Evolutionary conservation across 2,329 filamentous ascomycete genomes (phyloP).

Genomic region (Alternaria arbusti): DNA sequence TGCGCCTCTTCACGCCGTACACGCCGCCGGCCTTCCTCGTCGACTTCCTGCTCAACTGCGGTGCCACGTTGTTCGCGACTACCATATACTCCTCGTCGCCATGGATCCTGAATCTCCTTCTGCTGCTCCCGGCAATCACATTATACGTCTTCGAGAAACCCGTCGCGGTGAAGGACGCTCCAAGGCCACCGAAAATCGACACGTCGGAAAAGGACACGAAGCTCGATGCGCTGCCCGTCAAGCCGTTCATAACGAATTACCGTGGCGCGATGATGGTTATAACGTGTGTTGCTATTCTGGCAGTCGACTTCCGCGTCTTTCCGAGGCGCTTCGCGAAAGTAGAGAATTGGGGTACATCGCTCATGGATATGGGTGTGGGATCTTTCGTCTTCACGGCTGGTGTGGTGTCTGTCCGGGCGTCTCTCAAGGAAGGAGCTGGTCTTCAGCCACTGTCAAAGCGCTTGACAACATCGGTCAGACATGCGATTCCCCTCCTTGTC

Average conservation of each 20-base stretch:
- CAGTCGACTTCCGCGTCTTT: slow-evolving; percentile 93
- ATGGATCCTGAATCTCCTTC: slow-evolving; percentile 74
- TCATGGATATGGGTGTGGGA: slow-evolving; percentile 97
- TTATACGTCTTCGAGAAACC: slow-evolving; percentile 58
- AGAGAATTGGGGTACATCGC: slow-evolving; percentile 98
- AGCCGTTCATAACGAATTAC: slow-evolving; percentile 92
- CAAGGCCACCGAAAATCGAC: slow-evolving; percentile 31
- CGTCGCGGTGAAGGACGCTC: slow-evolving; percentile 14
- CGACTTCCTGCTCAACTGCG: slow-evolving; percentile 89
- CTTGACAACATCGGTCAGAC: slow-evolving; percentile 72
- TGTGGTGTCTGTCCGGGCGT: slow-evolving; percentile 82
- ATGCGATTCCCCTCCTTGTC: slow-evolving; percentile 81
- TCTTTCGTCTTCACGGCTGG: slow-evolving; percentile 97
- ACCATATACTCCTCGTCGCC: slow-evolving; percentile 83
- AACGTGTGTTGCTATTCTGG: slow-evolving; percentile 91
- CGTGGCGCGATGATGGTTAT: slow-evolving; percentile 89
- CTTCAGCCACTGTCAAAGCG: slow-evolving; percentile 60
- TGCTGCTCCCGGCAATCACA: slow-evolving; percentile 73
- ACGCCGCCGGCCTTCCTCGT: slow-evolving; percentile 69
- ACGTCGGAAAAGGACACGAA: slow-evolving; percentile 21
- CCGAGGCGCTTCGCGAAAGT: slow-evolving; percentile 96
- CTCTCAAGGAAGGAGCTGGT: slow-evolving; percentile 71
- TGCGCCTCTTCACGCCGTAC: slow-evolving; percentile 83
- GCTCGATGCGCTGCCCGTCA: slow-evolving; percentile 70
- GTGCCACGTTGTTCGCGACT: slow-evolving; percentile 79